Evolutionary conservation across 441 rosid genomes (phyloP).

Genomic region (Pelargonium cotyledonis): DNA sequence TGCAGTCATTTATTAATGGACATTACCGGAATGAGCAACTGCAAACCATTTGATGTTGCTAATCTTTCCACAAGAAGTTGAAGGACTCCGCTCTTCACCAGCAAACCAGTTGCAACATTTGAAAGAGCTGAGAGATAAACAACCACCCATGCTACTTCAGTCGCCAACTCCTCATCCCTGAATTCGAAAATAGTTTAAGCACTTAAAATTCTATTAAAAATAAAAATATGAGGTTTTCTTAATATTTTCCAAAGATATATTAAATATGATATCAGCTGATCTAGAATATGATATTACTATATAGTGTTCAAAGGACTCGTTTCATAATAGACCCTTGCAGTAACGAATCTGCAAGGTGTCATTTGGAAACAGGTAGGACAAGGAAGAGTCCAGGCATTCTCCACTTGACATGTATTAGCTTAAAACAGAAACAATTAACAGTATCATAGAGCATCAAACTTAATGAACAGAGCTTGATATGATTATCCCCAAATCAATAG

Average conservation of each 20-base stretch:
- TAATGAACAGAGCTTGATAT: not conserved
- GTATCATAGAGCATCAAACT: not conserved
- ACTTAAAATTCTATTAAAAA: not conserved
- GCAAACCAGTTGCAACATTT: conserved; percentile 58
- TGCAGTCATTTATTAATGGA: conserved; percentile 14
- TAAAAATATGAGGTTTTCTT: not conserved
- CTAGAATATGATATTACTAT: not conserved
- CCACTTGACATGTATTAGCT: not conserved
- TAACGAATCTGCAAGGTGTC: not conserved
- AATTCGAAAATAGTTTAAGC: conserved; percentile 19
- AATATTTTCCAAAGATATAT: not conserved
- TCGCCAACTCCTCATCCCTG: conserved; percentile 88
- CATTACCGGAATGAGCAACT: conserved; percentile 82
- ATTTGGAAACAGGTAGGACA: not conserved
- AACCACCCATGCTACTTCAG: conserved; percentile 93
- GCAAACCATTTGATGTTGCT: conserved; percentile 69
- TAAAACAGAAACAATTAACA: not conserved
- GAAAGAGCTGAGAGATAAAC: conserved; percentile 98
- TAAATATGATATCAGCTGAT: conserved; percentile 1
- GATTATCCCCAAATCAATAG: conserved; percentile 7
- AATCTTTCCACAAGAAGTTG: conserved; percentile 75
- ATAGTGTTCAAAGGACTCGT: not conserved
- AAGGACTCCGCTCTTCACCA: conserved; percentile 67
- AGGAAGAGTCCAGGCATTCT: not conserved
- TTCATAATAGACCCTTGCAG: not conserved